Evolutionary conservation across 345 rosid species (phyloP), one percentile per base, ranked within the genome.

Genomic region (Eucalyptus globulus): DNA sequence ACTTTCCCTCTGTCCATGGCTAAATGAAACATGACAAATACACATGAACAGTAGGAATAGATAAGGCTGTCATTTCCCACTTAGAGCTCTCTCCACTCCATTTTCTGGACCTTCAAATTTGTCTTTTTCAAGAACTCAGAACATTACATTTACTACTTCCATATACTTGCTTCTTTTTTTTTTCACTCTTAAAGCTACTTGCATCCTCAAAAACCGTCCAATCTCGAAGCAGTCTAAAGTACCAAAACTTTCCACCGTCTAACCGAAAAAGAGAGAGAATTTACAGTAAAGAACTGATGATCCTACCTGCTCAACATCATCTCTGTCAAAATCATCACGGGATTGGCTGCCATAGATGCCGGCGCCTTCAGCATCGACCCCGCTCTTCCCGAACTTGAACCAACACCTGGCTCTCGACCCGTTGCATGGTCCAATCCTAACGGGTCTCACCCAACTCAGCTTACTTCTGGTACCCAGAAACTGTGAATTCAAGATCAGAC

Each of bases 291-390:
- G 43, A 21, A 21, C 58, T 7, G 4, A 50, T 27, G 2, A 21
- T 85, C 89, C 29, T 81, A 97, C 99, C 99, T 97, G 99, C 90
- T 97, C 99, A n/a, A 97, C 98, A 87, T 97, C 99, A 91, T 97
- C 99, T 94, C 95, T 94, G 88, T 97, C 98, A 88, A 97, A 97
- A 90, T 97, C 99, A 88, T 95, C 99, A 44, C 99, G 94, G 22
- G 93, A 87, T 58, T 97, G 99, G 90, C 99, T 96, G 13, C 99
- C 98, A 92, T 97, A 97, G 90, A 97, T 96, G 60, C 99, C 99
- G 87, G 99, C 99, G 88, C 96, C 95, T 91, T 97, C 97, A 86
- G 99, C 98, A 90, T 97, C 99, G n/a, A 96, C 97, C 37, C 99
- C 99, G 90, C 91, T 95, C 90, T 95, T 95, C 58, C 99, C 99